Evolutionary conservation across 2,329 filamentous ascomycete genomes (phyloP).

Genomic region (Herpotrichia juniperi): DNA sequence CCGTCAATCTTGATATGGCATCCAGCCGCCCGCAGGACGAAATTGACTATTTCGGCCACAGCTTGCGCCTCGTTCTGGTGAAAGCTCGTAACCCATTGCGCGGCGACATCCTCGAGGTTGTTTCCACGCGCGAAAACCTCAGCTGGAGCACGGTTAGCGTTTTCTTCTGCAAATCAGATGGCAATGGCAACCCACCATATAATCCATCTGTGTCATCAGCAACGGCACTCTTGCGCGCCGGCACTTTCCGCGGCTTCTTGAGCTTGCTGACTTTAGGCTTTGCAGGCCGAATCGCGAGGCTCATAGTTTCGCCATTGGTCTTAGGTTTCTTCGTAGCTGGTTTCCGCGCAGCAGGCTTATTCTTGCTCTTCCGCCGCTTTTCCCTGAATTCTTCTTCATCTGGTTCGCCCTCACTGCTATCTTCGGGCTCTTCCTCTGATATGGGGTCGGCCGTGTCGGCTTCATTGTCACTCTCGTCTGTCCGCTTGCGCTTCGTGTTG

Average conservation of each 20-base stretch:
- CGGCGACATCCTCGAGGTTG: conserved; percentile 61
- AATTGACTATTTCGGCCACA: conserved; percentile 65
- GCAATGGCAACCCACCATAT: conserved; percentile 53
- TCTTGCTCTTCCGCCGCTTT: conserved; percentile 40
- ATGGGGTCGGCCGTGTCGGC: conserved; percentile 30
- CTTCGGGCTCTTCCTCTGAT: conserved; percentile 36
- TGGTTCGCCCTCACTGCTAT: conserved; percentile 45
- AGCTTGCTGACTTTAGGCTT: conserved; percentile 47
- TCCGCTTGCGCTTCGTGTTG: conserved; percentile 45
- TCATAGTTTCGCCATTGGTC: conserved; percentile 57
- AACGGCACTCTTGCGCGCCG: conserved; percentile 58
- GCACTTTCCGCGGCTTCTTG: conserved; percentile 55
- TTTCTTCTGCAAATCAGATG: not conserved
- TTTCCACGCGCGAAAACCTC: conserved; percentile 65
- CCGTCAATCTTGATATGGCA: conserved; percentile 79
- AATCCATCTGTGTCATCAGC: conserved; percentile 60
- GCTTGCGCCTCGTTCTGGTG: conserved; percentile 60
- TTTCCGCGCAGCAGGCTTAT: conserved; percentile 43
- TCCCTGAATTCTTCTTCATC: conserved; percentile 48
- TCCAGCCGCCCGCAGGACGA: conserved; percentile 72
- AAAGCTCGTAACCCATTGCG: conserved; percentile 64
- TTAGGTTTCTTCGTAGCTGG: conserved; percentile 57
- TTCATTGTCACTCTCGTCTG: conserved; percentile 35
- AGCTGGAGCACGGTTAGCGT: conserved; percentile 48
- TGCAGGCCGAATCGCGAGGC: conserved; percentile 61